Base-by-base conservation (phyloP, 148 eudicot genomes). In the Diospyros lotus region DNA sequence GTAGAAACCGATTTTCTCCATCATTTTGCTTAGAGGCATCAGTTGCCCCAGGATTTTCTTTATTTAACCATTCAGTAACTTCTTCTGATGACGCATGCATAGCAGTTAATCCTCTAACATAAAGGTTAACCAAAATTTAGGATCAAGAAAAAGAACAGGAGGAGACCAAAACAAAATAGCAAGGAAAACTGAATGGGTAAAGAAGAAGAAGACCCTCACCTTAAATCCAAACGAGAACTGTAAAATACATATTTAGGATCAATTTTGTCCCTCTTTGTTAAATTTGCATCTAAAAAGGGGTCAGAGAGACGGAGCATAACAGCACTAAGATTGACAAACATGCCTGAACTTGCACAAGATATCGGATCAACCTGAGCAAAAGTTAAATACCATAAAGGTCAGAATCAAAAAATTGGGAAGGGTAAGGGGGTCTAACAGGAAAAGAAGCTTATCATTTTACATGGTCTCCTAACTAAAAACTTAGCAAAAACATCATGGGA, bases 81-180 rank as follows among this genome's bases (percentile, higher is more conserved):
- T 95, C 99, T 86, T 95, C 99, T 1, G 99, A 86, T 64, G 99
- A 92, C 61, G 99, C 97, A 84, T 95, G 99, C 45, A 95, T 78
- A 68, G 99, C 99, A 71, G 99, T 95, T 69, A 95, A 82, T 64
- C 73, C 92, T 76, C 99, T 95, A 86, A 39, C 42, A 78, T 44
- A 76, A 59, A 75, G 18, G 59, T 66, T 40, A 66, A 68, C 38
- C 15, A 70, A 71, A 13, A 76, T 28, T 50, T 48, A 59, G 66
- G 54, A 73, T 45, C 66, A 61, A 53, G 28, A 28, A 28, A 28
- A 28, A 28, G 28, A 28, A 28, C 5, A 51, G 70, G 1, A 63
- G 45, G 51, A 65, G 4, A 74, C n/a, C 41, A 50, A n/a, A 77
- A 45, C 42, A 11, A 2, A 45, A 9, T 18, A 63, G 41, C 59